Base-by-base conservation (phyloP, 1,284 basidiomycete genomes). In the Ustilago loliicola region DNA sequence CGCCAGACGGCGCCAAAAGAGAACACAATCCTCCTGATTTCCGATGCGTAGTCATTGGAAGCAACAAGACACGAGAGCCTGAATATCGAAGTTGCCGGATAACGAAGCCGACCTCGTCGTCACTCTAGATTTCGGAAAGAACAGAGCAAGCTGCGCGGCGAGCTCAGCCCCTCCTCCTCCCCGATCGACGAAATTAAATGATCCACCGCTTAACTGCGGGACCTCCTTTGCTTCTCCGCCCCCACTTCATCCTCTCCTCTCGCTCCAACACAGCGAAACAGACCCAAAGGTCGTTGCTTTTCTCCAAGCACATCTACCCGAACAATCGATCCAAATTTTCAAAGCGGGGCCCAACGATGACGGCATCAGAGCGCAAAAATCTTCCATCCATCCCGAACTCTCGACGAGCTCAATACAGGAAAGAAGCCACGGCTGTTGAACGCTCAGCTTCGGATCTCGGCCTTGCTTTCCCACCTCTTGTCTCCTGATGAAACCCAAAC, bases 131-230 rank as follows among this genome's bases (percentile, higher is more conserved):
- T 11, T 34, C 11, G 32, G 32, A 34, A n/a, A 11, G 32, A 34
- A 34, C 32, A 34, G 32, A 11, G 32, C 5, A 34, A 11, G 32
- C 11, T 34, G 32, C 32, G 7, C 47, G 57, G 47, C 42, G 57
- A 50, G 57, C 57, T 59, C 45, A 59, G 57, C 45, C 57, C 8
- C 25, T 47, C 30, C n/a, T n/a, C 40, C n/a, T 42, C 42, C 45
- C 36, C 47, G 57, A 66, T 53, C 57, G 32, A 55, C 23, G 1
- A 7, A 5, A 38, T 42, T 27, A 38, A 5, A 38, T 42, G 38
- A 38, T 54, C 54, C 64, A 21, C 64, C 64, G 57, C 64, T 32
- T 66, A 66, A n/a, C 6, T 47, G 63, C 63, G 56, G 13, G 34
- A 47, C 25, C 8, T 47, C 23, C 21, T n/a, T 11, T 30, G 29